These are phyloP conservation scores for Ceriops decandra DNA, from an alignment of 345 rosid species.

Conservation along the genomic window DNA sequence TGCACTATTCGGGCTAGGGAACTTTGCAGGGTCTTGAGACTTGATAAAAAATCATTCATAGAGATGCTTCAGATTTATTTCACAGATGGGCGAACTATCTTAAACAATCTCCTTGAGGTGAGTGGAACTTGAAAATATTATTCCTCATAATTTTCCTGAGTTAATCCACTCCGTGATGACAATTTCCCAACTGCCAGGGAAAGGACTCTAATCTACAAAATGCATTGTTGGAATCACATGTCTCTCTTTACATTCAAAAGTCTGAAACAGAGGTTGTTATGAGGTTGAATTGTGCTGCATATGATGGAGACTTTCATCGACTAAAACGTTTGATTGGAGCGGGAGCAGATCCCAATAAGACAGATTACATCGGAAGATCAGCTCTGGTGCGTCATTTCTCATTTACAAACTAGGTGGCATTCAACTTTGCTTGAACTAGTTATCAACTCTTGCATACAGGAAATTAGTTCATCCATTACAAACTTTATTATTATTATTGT, in stretches of 20 bases:
- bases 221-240: constrained; percentile 57
- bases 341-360: constrained; percentile 62
- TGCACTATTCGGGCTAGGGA: constrained; percentile 52
- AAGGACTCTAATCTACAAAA: constrained; percentile 48
- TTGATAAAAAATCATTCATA: constrained; percentile 64
- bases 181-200: constrained; percentile 42
- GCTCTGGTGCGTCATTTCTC: constrained; percentile 55
- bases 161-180: background rate
- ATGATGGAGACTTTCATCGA: constrained; percentile 63
- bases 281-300: constrained; percentile 61
- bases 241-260: constrained; percentile 58
- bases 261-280: constrained; percentile 65
- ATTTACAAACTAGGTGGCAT: too few relatives aligned
- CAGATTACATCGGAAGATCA: constrained; percentile 79
- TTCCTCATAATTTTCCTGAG: background rate
- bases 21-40: constrained; percentile 56
- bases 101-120: constrained; percentile 70
- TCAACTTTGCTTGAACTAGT: background rate
- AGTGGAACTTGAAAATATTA: constrained; percentile 2
- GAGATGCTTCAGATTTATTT: constrained; percentile 63
- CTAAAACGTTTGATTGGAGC: constrained; percentile 56
- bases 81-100: constrained; percentile 65
- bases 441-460: background rate
- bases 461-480: background rate
- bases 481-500: background rate